A percentile compares a stretch with the other conserved stretches of the same genome.
Conservation (phyloP, 257 asterid genomes). For the Orobanche coerulescens region DNA sequence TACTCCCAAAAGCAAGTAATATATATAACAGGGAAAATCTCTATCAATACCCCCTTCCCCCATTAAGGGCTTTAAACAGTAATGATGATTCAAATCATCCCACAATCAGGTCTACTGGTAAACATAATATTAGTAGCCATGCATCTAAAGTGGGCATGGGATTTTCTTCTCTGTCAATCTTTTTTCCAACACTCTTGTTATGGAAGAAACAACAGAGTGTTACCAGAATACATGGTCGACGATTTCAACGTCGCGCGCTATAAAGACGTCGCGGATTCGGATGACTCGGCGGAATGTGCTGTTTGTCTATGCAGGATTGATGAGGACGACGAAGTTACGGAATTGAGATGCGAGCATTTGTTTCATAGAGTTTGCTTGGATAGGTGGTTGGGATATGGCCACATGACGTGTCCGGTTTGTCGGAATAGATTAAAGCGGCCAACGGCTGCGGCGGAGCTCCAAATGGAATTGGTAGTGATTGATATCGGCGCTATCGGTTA, state of each 20-base stretch:
- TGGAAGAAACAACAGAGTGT: neutral
- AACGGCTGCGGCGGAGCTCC: conserved; percentile 11
- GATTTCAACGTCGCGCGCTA: conserved; percentile 12
- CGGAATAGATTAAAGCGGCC: conserved; percentile 22
- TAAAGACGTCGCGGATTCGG: neutral
- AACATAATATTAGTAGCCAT: neutral
- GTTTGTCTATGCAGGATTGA: conserved; percentile 31
- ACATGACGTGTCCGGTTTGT: conserved; percentile 30
- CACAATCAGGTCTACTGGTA: conserved; percentile 6
- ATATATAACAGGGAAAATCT: too few species aligned
- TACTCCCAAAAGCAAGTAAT: too few species aligned
- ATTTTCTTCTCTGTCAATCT: conserved; percentile 21
- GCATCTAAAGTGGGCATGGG: conserved; percentile 29
- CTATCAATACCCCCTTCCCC: too few species aligned
- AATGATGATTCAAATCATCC: conserved; percentile 15
- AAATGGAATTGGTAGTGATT: conserved; percentile 16
- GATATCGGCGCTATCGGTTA: conserved; percentile 10
- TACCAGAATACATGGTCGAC: conserved; percentile 2
- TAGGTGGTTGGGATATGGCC: conserved; percentile 32
- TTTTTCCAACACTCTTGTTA: neutral
- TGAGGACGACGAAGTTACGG: conserved; percentile 26
- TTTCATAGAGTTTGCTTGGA: conserved; percentile 34
- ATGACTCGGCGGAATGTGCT: conserved; percentile 22
- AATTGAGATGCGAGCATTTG: conserved; percentile 30
- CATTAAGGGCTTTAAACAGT: too few species aligned